Percentiles rank a stretch among this genome's conserved stretches.
These are phyloP conservation scores for Lentinula lateritia DNA, from an alignment of 768 basidiomycete genomes.

Conservation along the genomic window DNA sequence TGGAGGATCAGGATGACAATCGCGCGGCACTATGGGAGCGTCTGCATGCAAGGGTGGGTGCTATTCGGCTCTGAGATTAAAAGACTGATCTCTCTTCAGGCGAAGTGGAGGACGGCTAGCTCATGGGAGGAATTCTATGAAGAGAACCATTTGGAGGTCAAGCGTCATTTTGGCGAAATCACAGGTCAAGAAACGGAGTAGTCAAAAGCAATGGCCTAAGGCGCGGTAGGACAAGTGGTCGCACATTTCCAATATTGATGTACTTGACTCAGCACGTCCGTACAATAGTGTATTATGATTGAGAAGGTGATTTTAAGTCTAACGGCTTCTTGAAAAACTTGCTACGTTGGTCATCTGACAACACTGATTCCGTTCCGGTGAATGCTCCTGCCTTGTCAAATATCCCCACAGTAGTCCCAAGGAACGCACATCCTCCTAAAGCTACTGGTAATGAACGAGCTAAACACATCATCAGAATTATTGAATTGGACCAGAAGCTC, in stretches of 20 bases:
- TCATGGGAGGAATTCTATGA: slow-evolving; percentile 50
- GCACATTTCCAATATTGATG: neutral
- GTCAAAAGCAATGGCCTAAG: neutral
- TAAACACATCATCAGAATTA: slow-evolving; percentile 21
- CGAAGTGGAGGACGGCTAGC: slow-evolving; percentile 6
- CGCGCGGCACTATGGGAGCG: slow-evolving; percentile 40
- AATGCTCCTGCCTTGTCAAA: slow-evolving; percentile 76
- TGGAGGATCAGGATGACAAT: slow-evolving; percentile 12
- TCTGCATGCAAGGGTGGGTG: slow-evolving; percentile 40
- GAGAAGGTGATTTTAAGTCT: slow-evolving; percentile 14
- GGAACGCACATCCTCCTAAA: slow-evolving; percentile 67
- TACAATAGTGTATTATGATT: slow-evolving; percentile 1
- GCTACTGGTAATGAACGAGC: slow-evolving; percentile 83
- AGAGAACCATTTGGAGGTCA: slow-evolving; percentile 34
- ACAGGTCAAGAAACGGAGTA: slow-evolving; percentile 14
- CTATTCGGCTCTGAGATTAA: neutral
- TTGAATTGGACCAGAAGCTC: slow-evolving; percentile 12
- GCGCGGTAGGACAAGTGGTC: neutral
- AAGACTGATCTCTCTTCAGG: slow-evolving; percentile 3
- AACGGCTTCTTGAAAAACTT: slow-evolving; percentile 79
- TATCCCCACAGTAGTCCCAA: slow-evolving; percentile 76
- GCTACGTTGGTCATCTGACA: slow-evolving; percentile 61
- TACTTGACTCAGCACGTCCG: neutral
- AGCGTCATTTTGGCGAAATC: slow-evolving; percentile 26
- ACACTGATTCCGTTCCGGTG: slow-evolving; percentile 34